phyloP scores from a whole-genome alignment of 208 protist species.

The Polymyxa betae region DNA sequence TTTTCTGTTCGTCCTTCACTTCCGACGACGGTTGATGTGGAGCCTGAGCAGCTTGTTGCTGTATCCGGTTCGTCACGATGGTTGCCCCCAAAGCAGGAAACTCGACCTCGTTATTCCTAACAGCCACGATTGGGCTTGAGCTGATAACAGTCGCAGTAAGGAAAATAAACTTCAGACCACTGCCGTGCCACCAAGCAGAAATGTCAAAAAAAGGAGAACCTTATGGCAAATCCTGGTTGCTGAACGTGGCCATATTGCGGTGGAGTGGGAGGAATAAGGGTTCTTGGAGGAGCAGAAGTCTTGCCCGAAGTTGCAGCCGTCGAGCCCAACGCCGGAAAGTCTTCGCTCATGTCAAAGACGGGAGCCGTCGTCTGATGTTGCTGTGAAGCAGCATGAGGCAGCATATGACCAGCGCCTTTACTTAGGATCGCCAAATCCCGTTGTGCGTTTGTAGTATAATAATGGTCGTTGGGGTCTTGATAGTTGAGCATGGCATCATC shows the following conservation, averaged over 20 bases:
- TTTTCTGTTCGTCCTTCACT: background rate
- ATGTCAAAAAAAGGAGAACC: no score
- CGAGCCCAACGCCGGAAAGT: constrained; percentile 25
- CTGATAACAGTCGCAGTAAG: no score
- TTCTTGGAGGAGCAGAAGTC: background rate
- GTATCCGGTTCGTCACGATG: background rate
- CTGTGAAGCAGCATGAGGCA: background rate
- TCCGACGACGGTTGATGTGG: background rate
- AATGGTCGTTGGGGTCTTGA: background rate
- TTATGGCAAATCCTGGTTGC: constrained; percentile 3
- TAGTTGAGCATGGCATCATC: no score
- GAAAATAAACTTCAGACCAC: no score
- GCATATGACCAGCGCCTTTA: constrained; percentile 42
- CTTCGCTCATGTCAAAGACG: constrained; percentile 52
- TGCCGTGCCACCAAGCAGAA: no score
- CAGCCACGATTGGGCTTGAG: no score
- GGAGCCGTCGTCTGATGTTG: background rate
- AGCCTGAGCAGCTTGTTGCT: background rate
- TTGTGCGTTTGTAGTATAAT: background rate
- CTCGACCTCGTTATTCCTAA: constrained; percentile 11
- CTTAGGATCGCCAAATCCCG: constrained; percentile 42
- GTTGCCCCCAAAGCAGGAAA: constrained; percentile 44
- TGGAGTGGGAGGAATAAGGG: background rate
- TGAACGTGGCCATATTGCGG: background rate
- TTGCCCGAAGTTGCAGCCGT: background rate